These are phyloP conservation scores for Mycena pura DNA, from an alignment of 768 basidiomycete genomes.

Conservation along the genomic window DNA sequence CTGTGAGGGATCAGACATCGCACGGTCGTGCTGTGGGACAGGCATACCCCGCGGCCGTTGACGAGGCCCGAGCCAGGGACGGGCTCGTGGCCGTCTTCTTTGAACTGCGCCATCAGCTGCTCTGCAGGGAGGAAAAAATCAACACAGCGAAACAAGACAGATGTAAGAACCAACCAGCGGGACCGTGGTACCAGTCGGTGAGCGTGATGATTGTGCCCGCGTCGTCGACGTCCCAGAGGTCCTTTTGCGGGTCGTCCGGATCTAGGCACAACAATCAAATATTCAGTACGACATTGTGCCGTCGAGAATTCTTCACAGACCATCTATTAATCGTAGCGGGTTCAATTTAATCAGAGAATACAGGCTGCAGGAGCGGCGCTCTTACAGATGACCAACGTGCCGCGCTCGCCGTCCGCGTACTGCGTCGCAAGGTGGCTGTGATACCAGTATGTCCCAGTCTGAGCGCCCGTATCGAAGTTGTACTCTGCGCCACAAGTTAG, in stretches of 20 bases:
- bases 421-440: conserved; percentile 34
- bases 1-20: conserved; percentile 42
- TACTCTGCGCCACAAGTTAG: background rate
- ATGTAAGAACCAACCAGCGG: no score
- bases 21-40: background rate
- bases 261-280: no score
- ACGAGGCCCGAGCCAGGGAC: conserved; percentile 22
- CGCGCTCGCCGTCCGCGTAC: conserved; percentile 36
- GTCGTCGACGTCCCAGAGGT: conserved; percentile 41
- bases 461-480: background rate
- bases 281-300: no score
- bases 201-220: conserved; percentile 39
- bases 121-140: no score
- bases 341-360: conserved; percentile 36
- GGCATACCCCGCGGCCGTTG: conserved; percentile 15
- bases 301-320: background rate
- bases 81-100: conserved; percentile 23
- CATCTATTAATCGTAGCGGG: conserved; percentile 24
- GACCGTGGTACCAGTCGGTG: conserved; percentile 27
- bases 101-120: conserved; percentile 31
- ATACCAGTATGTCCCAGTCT: conserved; percentile 21
- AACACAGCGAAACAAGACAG: no score
- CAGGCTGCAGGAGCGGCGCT: conserved; percentile 20
- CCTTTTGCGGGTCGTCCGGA: conserved; percentile 36
- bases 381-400: conserved; percentile 34